Base-by-base conservation (phyloP, 192 early-diverging fungal genomes). In the Phycomyces nitens region DNA sequence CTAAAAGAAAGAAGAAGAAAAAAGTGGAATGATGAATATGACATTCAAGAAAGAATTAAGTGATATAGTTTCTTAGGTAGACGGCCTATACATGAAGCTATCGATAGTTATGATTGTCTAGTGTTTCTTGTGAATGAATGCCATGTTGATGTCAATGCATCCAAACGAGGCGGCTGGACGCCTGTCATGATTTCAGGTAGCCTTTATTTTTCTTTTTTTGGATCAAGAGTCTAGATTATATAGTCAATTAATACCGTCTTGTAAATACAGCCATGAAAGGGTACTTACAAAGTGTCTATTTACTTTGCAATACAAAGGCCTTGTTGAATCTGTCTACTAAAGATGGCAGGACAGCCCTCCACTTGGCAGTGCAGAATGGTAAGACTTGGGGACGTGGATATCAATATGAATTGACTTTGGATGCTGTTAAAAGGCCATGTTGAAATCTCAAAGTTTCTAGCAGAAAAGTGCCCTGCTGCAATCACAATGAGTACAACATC, bases 91-190 rank as follows among this genome's bases (percentile, higher is more conserved):
- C 74, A 79, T 24, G 77, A 79, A 59, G 71, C 71, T 23, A 70
- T 79, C 56, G 68, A 73, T 47, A 34, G 40, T 54, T 52, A 43
- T 26, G 64, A 61, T 1, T 70, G 73, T 53, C 53, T 70, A 3
- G 20, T 54, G 5, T 72, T 54, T 63, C 52, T 79, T 22, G 53
- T 72, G 16, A 26, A 59, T 11, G 49, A 62, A 42, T 63, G 64
- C 21, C 23, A 70, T 38, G 67, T 76, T n/a, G 67, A 79, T 58
- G 58, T 73, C 12, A 61, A 79, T 64, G 74, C 74, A 26, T 72
- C 76, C 52, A 79, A 79, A 62, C 41, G 70, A 47, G 77, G 74
- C 7, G 77, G 70, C 24, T 79, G 77, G 77, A 79, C 77, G 12
- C 67, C 77, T 6, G 11, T 79, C 8, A 79, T 79, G 73, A 73